Conservation (phyloP, 371 early-diverging fungal genomes). For the Amoeboaphelidium protococcarum region DNA sequence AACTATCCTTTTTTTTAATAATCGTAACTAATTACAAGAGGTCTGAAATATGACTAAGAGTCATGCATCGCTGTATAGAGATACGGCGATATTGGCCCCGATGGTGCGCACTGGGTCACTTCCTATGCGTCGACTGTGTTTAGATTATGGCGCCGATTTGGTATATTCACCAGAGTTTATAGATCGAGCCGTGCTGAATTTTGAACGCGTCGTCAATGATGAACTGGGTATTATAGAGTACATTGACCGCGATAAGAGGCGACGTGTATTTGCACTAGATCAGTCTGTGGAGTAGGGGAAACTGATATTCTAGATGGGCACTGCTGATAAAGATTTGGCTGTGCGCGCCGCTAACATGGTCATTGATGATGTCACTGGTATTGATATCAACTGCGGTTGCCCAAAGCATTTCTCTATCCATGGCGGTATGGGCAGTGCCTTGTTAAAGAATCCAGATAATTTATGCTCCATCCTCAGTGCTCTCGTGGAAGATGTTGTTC, state of each 20-base stretch:
- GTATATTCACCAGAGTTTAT: not conserved
- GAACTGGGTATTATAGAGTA: no score
- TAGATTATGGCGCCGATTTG: not conserved
- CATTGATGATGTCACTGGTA: slow-evolving; percentile 56
- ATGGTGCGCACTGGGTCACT: slow-evolving; percentile 1
- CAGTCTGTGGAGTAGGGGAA: no score
- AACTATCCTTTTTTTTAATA: no score
- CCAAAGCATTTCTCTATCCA: slow-evolving; percentile 80
- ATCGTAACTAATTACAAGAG: no score
- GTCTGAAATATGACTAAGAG: not conserved
- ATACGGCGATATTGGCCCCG: slow-evolving; percentile 1
- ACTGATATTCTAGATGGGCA: slow-evolving; percentile 27
- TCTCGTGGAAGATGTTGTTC: slow-evolving; percentile 34
- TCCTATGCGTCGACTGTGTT: not conserved
- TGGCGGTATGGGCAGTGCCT: slow-evolving; percentile 84
- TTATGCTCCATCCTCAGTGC: slow-evolving; percentile 42
- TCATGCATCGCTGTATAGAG: not conserved
- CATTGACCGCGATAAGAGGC: no score
- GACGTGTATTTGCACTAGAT: no score
- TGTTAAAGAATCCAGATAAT: slow-evolving; percentile 53
- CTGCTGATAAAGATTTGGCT: slow-evolving; percentile 59
- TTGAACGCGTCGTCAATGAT: not conserved
- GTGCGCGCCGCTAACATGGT: slow-evolving; percentile 56
- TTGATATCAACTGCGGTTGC: slow-evolving; percentile 92
- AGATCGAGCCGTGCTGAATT: not conserved